Conservation (phyloP, 2,329 filamentous ascomycete species). For the Fusarium graminum region DNA sequence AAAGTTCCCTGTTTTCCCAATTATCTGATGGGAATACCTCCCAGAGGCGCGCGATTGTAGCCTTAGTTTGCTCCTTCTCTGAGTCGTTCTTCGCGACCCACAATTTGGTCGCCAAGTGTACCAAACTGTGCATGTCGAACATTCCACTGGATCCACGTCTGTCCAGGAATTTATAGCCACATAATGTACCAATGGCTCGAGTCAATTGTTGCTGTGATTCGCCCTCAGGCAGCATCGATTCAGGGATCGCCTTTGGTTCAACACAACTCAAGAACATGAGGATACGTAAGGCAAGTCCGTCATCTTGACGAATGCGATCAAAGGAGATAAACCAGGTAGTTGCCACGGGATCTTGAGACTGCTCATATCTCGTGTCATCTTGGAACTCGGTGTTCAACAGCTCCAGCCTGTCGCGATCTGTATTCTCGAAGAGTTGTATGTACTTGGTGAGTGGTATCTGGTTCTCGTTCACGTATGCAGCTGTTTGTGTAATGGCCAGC, state of each 20-base stretch:
- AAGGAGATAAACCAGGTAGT: slow-evolving; percentile 59
- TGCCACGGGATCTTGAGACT: slow-evolving; percentile 54
- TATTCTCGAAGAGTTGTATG: slow-evolving; percentile 50
- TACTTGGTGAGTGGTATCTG: slow-evolving; percentile 51
- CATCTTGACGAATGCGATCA: slow-evolving; percentile 52
- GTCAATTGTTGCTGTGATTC: slow-evolving; percentile 40
- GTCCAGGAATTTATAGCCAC: background rate
- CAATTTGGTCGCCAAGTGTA: background rate
- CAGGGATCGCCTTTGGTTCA: slow-evolving; percentile 57
- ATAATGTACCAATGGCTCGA: slow-evolving; percentile 49
- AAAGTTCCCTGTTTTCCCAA: background rate
- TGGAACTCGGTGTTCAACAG: slow-evolving; percentile 49
- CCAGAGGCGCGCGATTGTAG: background rate
- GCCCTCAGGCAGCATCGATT: slow-evolving; percentile 50
- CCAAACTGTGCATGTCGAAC: slow-evolving; percentile 1
- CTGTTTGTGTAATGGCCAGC: slow-evolving; percentile 56
- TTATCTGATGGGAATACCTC: background rate
- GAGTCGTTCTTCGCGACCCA: background rate
- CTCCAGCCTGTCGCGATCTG: slow-evolving; percentile 51
- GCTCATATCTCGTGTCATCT: slow-evolving; percentile 43
- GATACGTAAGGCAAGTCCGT: slow-evolving; percentile 36
- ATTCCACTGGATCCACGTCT: background rate
- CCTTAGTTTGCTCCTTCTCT: background rate
- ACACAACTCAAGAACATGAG: slow-evolving; percentile 57
- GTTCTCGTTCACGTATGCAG: slow-evolving; percentile 57